A percentile compares a stretch with the other conserved stretches of the same genome.
These are phyloP conservation scores for Rhytidhysteron rufulum DNA, from an alignment of 2,329 filamentous ascomycete genomes.

Conservation along the genomic window DNA sequence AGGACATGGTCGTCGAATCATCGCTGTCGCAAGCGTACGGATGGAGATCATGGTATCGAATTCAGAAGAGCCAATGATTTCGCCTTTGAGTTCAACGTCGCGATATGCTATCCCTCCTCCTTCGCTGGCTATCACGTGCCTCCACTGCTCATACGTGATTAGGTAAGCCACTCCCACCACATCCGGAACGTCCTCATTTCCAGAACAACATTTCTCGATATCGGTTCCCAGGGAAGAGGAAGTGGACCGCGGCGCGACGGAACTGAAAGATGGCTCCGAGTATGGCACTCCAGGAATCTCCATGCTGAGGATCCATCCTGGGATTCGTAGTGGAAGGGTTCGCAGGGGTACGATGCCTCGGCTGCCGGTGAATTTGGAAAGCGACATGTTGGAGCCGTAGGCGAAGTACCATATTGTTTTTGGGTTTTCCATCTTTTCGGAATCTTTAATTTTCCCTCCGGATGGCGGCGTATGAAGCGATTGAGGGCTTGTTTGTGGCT, in stretches of 20 bases:
- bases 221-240: too few species aligned
- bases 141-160: slow-evolving; percentile 11
- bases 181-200: neutral
- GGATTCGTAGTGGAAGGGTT: slow-evolving; percentile 4
- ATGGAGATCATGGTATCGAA: too few species aligned
- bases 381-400: slow-evolving; percentile 18
- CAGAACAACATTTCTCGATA: slow-evolving; percentile 2
- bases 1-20: too few species aligned
- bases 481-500: too few species aligned
- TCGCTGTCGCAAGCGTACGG: too few species aligned
- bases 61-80: too few species aligned
- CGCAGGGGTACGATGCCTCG: slow-evolving; percentile 12
- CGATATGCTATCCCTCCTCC: slow-evolving; percentile 16
- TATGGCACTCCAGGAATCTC: slow-evolving; percentile 16
- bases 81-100: too few species aligned
- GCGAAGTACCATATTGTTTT: slow-evolving; percentile 18
- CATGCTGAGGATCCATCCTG: slow-evolving; percentile 10
- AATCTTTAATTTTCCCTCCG: too few species aligned
- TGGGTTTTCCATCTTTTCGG: too few species aligned
- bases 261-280: slow-evolving; percentile 13
- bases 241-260: slow-evolving; percentile 5
- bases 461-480: too few species aligned
- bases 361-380: slow-evolving; percentile 12
- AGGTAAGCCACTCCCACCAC: slow-evolving; percentile 15
- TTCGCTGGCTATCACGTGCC: slow-evolving; percentile 13